Evolutionary conservation across 352 stramenopile species (phyloP), one percentile per base, ranked within the genome.

Genomic region (Globisporangium emineosum): DNA sequence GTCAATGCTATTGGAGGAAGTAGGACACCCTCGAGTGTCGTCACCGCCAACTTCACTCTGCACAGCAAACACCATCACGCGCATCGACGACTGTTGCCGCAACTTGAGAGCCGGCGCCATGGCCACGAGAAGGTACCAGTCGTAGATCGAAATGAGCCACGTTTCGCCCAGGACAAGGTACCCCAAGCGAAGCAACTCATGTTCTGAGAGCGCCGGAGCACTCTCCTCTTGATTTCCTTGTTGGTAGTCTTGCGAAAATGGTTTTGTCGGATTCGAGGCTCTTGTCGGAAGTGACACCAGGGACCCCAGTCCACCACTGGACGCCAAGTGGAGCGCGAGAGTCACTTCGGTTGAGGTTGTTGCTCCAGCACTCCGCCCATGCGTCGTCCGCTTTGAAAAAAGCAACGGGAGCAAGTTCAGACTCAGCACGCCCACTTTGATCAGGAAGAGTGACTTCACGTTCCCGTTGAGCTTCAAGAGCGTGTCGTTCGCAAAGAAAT

Each of bases 121-220:
- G 45, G 32, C 29, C 43, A 4, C n/a, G 2, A 51, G n/a, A 25
- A 49, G 50, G 4, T 60, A 50, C 54, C 54, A 60, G 21, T 60
- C 54, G 35, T 13, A 0, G 1, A 60, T 60, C 4, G 54, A 33
- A 12, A 50, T 49, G 54, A 60, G n/a, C 32, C 35, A 60, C 5
- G 8, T 23, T 5, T 33, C 10, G 8, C 9, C 54, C 5, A 60
- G 4, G 7, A 60, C 54, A 17, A 60, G 6, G 33, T 50, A 50
- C 1, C 64, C 69, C 0, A 79, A 25, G 10, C 63, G 64, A 43
- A 72, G 21, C 30, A 79, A 33, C 45, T 79, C 69, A 50, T 70
- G 75, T 30, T 42, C 65, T n/a, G 64, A 61, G 2, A 73, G 21
- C 7, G 67, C 33, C 15, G 17, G 15, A 8, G 15, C 3, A 1